Base-by-base conservation (phyloP, 768 basidiomycete genomes). In the Lepiota brunneoincarnata region DNA sequence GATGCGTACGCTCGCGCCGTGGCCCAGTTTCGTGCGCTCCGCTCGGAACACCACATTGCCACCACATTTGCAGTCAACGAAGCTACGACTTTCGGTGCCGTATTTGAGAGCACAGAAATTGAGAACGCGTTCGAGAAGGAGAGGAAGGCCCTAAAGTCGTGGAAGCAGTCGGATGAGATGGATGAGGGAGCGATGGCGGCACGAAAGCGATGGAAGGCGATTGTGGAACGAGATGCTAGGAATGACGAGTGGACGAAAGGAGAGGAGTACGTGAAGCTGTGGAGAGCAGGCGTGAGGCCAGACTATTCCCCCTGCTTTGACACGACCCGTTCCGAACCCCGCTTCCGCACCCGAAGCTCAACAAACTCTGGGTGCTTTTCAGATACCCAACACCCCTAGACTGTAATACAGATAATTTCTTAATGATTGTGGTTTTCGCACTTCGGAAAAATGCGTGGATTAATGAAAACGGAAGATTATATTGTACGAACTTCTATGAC, bases 1-100 rank as follows among this genome's bases (percentile, higher is more conserved):
- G 70, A 84, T 42, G 96, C 97, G 11, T 99, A 99, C 68, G 77
- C 79, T 2, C 72, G 75, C 10, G 87, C 92, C 24, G 78, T 94
- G 9, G 78, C 84, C 4, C 92, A 98, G 69, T 99, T 94, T 72
- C 89, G 91, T 42, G 76, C 91, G 14, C 78, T 99, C 37, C 86
- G 94, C 36, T 86, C 93, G 34, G 88, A 91, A 68, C 86, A 89
- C 62, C 82, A 93, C 61, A 78, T 93, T 45, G 80, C 91, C 2
- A 84, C 83, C 36, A 74, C 78, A 2, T 82, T 91, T 49, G 95
- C 96, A 17, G 80, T 78, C 15, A 73, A 85, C 62, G 93, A 98
- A 70, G 93, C 94, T 12, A 77, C 87, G 60, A 69, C 81, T 6
- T 79, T 88, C 63, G 94, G 94, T 37, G 83, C 82, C 14, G 64